Evolutionary conservation across 148 eudicot species (phyloP), one percentile per base, ranked within the genome.

Genomic region (Linanthus parryae): DNA sequence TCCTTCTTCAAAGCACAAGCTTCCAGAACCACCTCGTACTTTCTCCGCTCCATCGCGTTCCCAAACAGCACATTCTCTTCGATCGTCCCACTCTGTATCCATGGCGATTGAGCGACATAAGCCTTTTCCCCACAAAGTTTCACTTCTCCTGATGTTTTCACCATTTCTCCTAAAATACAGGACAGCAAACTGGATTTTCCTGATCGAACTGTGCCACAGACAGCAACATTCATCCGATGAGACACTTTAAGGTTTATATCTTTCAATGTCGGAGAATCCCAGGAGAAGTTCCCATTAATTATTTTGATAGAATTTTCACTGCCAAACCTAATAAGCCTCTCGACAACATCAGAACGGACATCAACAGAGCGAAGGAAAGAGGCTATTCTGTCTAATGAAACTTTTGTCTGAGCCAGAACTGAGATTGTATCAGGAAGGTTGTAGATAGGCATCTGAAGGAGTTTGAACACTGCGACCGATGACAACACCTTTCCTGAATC

Each of bases 171-270:
- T 9, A 79, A 24, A 1, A 79, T 79, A 39, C 84, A 61, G 15
- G 77, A 74, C 1, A 79, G 69, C 44, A 79, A 61, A 24, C 71
- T 79, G 0, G 84, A 79, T 57, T 79, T 79, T 13, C 84, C 84
- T 1, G 84, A 67, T 39, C 84, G 80, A 62, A 79, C 80, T 3
- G 74, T 54, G n/a, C 86, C 86, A 48, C 86, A 80, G 29, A 80
- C 48, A 40, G 86, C 86, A 27, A 80, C 82, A 58, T 62, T 80
- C 77, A 73, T 70, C 16, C 86, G 82, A 25, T 56, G 72, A 30
- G 44, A 28, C 42, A 76, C 66, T 21, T 35, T 70, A 27, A 80
- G 25, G 26, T 73, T 69, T 29, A 79, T 69, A 40, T 75, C 71
- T 60, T 57, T 66, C 62, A 75, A 52, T 41, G 76, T 66, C 5